Conservation (phyloP, 257 asterid genomes). For the Apocynum venetum region DNA sequence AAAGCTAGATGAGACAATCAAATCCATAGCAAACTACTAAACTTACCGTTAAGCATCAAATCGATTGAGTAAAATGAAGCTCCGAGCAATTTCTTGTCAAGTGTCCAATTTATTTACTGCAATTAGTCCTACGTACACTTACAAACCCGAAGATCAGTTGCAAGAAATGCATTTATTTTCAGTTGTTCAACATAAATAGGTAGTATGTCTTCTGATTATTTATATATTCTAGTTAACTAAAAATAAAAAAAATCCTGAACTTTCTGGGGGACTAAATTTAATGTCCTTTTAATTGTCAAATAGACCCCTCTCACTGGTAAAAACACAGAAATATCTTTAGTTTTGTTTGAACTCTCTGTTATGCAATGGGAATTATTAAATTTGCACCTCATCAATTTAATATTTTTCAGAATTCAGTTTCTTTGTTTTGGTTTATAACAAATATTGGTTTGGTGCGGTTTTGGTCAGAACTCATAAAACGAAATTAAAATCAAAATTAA, state of each 20-base stretch:
- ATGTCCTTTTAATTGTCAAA: too few relatives aligned
- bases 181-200: neutral
- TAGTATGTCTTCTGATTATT: neutral
- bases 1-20: too few relatives aligned
- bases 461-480: neutral
- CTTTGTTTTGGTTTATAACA: neutral
- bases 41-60: neutral
- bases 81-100: neutral
- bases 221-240: neutral
- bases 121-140: neutral
- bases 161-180: too few relatives aligned
- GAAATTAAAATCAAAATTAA: neutral
- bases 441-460: too few relatives aligned
- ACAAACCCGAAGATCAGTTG: neutral
- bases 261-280: too few relatives aligned
- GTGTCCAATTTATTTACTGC: neutral
- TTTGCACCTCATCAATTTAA: too few relatives aligned
- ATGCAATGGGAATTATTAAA: too few relatives aligned
- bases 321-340: too few relatives aligned
- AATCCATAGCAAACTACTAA: too few relatives aligned
- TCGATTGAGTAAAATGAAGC: neutral
- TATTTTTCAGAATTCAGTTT: neutral
- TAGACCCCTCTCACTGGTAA: too few relatives aligned
- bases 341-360: too few relatives aligned
- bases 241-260: too few relatives aligned